phyloP scores from a whole-genome alignment of 139 green algal genomes.

The Picochlorum sp. region DNA sequence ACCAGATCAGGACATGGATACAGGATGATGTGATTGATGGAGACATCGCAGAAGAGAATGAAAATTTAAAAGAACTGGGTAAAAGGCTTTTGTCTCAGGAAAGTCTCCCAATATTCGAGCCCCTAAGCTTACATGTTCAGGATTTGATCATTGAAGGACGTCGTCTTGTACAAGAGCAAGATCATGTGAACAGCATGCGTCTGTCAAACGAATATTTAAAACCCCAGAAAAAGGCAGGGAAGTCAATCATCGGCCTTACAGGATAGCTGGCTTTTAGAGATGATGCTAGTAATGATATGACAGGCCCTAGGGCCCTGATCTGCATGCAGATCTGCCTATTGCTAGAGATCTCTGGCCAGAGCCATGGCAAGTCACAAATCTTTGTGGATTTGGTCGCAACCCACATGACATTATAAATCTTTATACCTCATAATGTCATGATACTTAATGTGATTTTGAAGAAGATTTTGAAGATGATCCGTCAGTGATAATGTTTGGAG shows the following conservation, averaged over 20 bases:
- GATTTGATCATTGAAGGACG: conserved; percentile 46
- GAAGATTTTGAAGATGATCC: too few species aligned
- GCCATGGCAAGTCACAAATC: not conserved
- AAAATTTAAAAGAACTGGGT: conserved; percentile 29
- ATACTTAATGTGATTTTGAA: too few species aligned
- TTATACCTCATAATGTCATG: too few species aligned
- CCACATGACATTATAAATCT: too few species aligned
- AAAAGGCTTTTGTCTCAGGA: conserved; percentile 21
- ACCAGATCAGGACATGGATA: conserved; percentile 70
- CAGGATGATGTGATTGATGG: conserved; percentile 28
- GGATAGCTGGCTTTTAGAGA: conserved; percentile 3
- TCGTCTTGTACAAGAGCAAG: conserved; percentile 80
- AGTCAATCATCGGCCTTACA: conserved; percentile 14
- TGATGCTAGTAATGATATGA: not conserved
- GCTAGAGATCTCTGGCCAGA: not conserved
- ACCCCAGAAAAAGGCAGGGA: not conserved
- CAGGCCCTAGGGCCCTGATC: too few species aligned
- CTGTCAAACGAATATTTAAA: conserved; percentile 83
- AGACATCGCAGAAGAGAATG: conserved; percentile 25
- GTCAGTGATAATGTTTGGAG: too few species aligned
- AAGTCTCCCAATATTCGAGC: conserved; percentile 43
- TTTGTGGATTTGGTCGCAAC: too few species aligned
- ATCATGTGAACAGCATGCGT: conserved; percentile 94
- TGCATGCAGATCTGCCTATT: not conserved
- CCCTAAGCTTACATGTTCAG: conserved; percentile 35